Evolutionary conservation across 148 eudicot species (phyloP), one percentile per base, ranked within the genome.

Genomic region (Pouteria glomerata): DNA sequence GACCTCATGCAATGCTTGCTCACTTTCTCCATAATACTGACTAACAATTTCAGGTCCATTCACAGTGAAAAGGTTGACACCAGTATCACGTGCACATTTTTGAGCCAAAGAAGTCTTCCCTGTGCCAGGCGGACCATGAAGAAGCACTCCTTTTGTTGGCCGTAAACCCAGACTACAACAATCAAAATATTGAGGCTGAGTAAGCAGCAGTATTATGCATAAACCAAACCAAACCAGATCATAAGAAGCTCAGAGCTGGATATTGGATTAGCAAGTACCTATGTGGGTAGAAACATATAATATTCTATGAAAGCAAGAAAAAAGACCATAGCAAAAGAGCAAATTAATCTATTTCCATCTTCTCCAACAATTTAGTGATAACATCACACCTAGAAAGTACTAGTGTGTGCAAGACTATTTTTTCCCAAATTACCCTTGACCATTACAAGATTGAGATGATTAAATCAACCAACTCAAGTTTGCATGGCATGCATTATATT

Each of bases 111-210:
- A 86, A 56, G 97, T 91, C 89, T 95, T 95, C 55, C 99, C 99
- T 31, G 97, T 92, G 78, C 99, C 99, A 34, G 96, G 86, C 68
- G 99, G 90, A 37, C 99, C 99, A 69, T 95, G 86, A 85, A 95
- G 96, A 79, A 95, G 89, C 80, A 95, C 97, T 80, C 99, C 99
- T 64, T 90, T 95, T 76, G 85, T 86, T 74, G 94, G 85, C 59
- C 92, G 90, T 77, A 90, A 84, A 66, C 97, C 96, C 71, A 89
- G 61, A 74, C 97, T 91, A 79, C 74, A 76, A 81, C 68, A 84
- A 75, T 69, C 63, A 77, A 33, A 61, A 14, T 26, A 63, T 21
- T 6, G 78, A 78, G 35, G 76, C 72, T 76, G 21, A 39, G 35
- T 42, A 42, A 58, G 48, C 51, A 16, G 11, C 27, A 31, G 33